phyloP scores from a whole-genome alignment of 192 early-diverging fungal genomes.

The Nowakowskiella sp. region DNA sequence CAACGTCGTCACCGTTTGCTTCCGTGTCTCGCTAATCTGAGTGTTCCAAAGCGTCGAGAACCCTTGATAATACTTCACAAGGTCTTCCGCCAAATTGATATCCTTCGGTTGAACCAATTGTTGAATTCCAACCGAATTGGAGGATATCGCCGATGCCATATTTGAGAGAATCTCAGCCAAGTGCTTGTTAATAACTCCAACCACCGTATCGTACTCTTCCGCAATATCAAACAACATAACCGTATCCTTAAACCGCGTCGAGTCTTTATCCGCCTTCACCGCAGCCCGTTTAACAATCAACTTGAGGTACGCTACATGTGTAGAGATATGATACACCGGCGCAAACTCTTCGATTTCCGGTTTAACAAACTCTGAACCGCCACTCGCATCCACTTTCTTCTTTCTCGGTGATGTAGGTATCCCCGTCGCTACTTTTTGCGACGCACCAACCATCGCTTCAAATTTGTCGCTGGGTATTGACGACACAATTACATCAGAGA shows the following conservation, averaged over 20 bases:
- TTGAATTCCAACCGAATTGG: background rate
- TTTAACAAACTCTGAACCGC: slow-evolving; percentile 24
- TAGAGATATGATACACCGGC: slow-evolving; percentile 51
- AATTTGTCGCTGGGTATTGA: slow-evolving; percentile 1
- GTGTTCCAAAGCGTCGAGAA: slow-evolving; percentile 14
- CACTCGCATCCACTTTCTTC: too few relatives aligned
- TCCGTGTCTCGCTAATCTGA: slow-evolving; percentile 3
- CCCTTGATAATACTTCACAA: slow-evolving; percentile 13
- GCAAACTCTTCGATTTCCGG: slow-evolving; percentile 60
- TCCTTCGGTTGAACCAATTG: background rate
- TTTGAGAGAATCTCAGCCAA: slow-evolving; percentile 47
- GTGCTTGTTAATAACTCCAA: slow-evolving; percentile 60
- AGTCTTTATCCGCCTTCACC: slow-evolving; percentile 55
- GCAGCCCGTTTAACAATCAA: slow-evolving; percentile 61
- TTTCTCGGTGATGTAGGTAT: slow-evolving; percentile 23
- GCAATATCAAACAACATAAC: slow-evolving; percentile 71
- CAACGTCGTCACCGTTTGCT: slow-evolving; percentile 2
- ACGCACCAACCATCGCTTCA: slow-evolving; percentile 18
- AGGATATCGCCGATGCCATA: background rate
- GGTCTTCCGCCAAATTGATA: slow-evolving; percentile 4
- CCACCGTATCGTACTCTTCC: slow-evolving; percentile 64
- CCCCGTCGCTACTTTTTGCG: slow-evolving; percentile 11
- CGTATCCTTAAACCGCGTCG: slow-evolving; percentile 64
- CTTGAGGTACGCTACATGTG: slow-evolving; percentile 53
- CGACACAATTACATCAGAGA: slow-evolving; percentile 55